Percentiles rank a stretch among this genome's conserved stretches.
Conservation (phyloP, 1,284 basidiomycete genomes). For the Ceratobasidium sp. region DNA sequence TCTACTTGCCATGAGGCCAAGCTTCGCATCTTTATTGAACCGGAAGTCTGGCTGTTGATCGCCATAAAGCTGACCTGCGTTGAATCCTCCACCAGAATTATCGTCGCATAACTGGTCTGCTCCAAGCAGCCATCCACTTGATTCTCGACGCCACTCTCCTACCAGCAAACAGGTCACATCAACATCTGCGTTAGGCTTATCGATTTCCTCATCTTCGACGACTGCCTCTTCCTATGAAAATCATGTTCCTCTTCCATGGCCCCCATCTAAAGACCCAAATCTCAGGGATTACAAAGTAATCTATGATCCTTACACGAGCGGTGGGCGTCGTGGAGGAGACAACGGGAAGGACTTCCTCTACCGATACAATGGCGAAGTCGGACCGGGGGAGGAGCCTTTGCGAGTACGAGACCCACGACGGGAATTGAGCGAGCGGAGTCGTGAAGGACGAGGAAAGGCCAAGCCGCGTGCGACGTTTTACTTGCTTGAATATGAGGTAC, state of each 20-base stretch:
- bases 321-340: slow-evolving; percentile 19
- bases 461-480: slow-evolving; percentile 45
- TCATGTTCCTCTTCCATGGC: slow-evolving; percentile 20
- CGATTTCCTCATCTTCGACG: slow-evolving; percentile 18
- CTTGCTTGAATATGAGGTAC: slow-evolving; percentile 45
- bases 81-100: neutral
- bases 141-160: slow-evolving; percentile 38
- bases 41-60: neutral
- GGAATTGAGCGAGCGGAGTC: slow-evolving; percentile 33
- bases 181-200: neutral
- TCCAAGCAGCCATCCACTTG: neutral
- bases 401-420: slow-evolving; percentile 42
- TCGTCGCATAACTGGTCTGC: neutral
- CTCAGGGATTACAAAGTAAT: slow-evolving; percentile 41
- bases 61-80: slow-evolving; percentile 15
- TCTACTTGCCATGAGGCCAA: neutral
- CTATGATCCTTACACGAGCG: slow-evolving; percentile 38
- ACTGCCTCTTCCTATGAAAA: slow-evolving; percentile 2
- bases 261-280: slow-evolving; percentile 28
- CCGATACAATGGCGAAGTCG: slow-evolving; percentile 48
- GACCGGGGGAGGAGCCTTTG: slow-evolving; percentile 36
- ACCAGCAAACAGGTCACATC: slow-evolving; percentile 4
- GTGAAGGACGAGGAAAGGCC: slow-evolving; percentile 43
- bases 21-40: neutral
- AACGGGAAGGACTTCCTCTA: slow-evolving; percentile 40